Conservation (phyloP, 441 rosid genomes). For the Gossypium davidsonii region DNA sequence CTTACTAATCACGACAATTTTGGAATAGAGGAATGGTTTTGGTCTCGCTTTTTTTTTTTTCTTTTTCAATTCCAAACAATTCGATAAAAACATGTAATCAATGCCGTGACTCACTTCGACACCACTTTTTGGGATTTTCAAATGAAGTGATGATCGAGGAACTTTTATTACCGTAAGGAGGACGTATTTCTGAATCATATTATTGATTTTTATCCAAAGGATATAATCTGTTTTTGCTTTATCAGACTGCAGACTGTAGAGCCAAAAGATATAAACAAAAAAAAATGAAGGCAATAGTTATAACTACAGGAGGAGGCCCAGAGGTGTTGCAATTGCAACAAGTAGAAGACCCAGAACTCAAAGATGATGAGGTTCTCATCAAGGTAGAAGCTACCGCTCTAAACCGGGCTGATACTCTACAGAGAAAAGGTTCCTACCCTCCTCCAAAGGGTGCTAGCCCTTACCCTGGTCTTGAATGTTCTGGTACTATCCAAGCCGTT, state of each 20-base stretch:
- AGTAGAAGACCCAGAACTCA: slow-evolving; percentile 59
- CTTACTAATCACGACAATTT: no score
- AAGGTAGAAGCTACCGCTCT: slow-evolving; percentile 66
- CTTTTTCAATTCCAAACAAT: no score
- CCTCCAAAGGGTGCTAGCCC: slow-evolving; percentile 75
- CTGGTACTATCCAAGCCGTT: slow-evolving; percentile 56
- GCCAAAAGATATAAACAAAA: neutral
- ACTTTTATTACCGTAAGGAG: neutral
- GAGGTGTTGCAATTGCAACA: slow-evolving; percentile 66
- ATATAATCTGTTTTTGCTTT: no score
- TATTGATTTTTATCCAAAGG: no score
- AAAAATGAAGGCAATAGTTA: slow-evolving; percentile 68
- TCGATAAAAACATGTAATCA: no score
- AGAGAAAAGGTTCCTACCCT: slow-evolving; percentile 56
- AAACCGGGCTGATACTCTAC: slow-evolving; percentile 67
- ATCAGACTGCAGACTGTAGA: neutral
- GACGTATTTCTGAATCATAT: no score
- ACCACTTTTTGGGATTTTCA: no score
- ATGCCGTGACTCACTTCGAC: no score
- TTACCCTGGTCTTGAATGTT: slow-evolving; percentile 72
- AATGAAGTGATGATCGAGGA: neutral
- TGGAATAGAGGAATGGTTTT: no score
- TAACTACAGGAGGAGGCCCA: slow-evolving; percentile 57
- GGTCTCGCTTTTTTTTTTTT: no score
- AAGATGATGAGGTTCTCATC: slow-evolving; percentile 66